These are phyloP conservation scores for Aspergillus uvarum DNA, from an alignment of 2,329 filamentous ascomycete genomes.

Conservation along the genomic window DNA sequence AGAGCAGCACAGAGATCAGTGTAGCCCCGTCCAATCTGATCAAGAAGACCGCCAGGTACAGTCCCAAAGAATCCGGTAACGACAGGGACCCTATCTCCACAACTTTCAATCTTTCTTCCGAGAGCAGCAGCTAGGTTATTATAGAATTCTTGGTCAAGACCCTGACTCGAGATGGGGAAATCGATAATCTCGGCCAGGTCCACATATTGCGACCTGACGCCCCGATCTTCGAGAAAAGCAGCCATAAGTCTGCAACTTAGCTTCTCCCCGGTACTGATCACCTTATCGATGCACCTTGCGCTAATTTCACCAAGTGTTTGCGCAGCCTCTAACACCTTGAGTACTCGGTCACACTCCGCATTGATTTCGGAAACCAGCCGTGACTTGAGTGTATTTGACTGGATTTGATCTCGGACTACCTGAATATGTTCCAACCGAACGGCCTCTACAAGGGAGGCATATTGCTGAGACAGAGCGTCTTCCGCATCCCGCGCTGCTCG, in stretches of 20 bases:
- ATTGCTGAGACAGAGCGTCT: conserved; percentile 54
- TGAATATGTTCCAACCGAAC: conserved; percentile 79
- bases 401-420: conserved; percentile 66
- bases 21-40: conserved; percentile 91
- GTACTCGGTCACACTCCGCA: conserved; percentile 75
- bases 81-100: conserved; percentile 69
- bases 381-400: conserved; percentile 56
- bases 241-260: conserved; percentile 91
- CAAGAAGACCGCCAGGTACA: conserved; percentile 85
- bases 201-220: conserved; percentile 83
- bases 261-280: conserved; percentile 95
- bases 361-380: conserved; percentile 67
- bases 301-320: conserved; percentile 68
- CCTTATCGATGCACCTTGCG: conserved; percentile 75
- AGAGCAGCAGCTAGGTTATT: conserved; percentile 62
- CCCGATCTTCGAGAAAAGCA: conserved; percentile 73
- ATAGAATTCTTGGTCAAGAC: conserved; percentile 70
- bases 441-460: conserved; percentile 72
- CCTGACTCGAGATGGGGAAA: conserved; percentile 54
- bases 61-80: conserved; percentile 94
- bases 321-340: conserved; percentile 69
- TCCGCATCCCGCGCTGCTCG: conserved; percentile 52
- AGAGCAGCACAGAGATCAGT: conserved; percentile 94
- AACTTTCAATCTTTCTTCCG: conserved; percentile 63
- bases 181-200: conserved; percentile 82